phyloP scores from a whole-genome alignment of 345 rosid species.

The Populus alba region DNA sequence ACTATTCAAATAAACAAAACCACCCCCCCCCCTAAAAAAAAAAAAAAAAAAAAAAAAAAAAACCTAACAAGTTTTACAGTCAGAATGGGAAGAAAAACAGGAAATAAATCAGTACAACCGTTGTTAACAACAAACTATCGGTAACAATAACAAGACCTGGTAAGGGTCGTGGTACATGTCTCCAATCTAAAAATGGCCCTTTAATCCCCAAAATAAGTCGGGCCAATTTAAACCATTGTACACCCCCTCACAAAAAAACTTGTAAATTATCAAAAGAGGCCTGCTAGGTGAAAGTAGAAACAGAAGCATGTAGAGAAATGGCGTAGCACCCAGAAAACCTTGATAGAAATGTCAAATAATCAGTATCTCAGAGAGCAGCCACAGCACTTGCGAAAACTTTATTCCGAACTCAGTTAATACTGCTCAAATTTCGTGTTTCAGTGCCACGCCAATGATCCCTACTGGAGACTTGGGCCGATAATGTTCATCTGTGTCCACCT shows the following conservation, averaged over 20 bases:
- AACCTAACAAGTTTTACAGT: no score
- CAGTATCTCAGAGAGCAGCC: background rate
- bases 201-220: background rate
- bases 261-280: background rate
- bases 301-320: background rate
- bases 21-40: no score
- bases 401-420: background rate
- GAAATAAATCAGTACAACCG: no score
- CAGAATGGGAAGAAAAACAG: no score
- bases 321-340: background rate
- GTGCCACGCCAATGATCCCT: constrained; percentile 48
- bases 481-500: constrained; percentile 91
- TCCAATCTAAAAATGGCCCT: background rate
- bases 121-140: no score
- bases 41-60: no score
- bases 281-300: background rate
- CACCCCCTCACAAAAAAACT: background rate
- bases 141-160: no score
- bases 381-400: background rate
- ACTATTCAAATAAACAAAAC: no score
- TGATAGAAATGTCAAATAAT: background rate
- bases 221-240: background rate
- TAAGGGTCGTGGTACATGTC: no score
- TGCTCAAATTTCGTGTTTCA: constrained; percentile 52
- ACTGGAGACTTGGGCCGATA: constrained; percentile 70